Percentiles rank a stretch among this genome's conserved stretches.
phyloP scores from a whole-genome alignment of 208 protist species.

The Trypanosoma cruzi region DNA sequence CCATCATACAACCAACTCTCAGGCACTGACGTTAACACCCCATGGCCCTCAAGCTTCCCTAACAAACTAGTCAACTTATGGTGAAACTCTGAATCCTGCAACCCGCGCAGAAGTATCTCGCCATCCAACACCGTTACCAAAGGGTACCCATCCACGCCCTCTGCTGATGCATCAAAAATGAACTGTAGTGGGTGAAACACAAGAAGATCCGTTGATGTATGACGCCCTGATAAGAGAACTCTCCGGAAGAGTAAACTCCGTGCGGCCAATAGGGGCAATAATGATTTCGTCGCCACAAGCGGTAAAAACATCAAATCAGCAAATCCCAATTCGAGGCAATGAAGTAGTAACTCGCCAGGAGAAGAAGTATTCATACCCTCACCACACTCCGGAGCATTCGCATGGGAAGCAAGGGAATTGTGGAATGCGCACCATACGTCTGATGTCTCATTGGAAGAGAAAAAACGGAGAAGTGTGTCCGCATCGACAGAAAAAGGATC shows the following conservation, averaged over 20 bases:
- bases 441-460: neutral
- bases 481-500: constrained; percentile 14
- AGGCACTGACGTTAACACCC: constrained; percentile 18
- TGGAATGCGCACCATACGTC: constrained; percentile 7
- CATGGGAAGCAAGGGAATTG: neutral
- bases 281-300: constrained; percentile 6
- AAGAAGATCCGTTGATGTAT: constrained; percentile 3
- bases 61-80: neutral
- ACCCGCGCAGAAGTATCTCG: neutral
- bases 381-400: neutral
- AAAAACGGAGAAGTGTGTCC: constrained; percentile 12
- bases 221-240: constrained; percentile 24
- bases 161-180: constrained; percentile 8
- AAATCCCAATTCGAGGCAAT: constrained; percentile 22
- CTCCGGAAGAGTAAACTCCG: neutral
- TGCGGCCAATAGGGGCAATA: constrained; percentile 14
- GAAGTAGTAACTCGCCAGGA: constrained; percentile 4
- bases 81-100: neutral
- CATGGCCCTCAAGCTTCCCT: constrained; percentile 10
- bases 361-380: neutral
- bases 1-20: constrained; percentile 22
- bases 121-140: constrained; percentile 2
- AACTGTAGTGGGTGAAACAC: constrained; percentile 32
- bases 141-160: neutral
- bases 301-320: constrained; percentile 27